Base-by-base conservation (phyloP, 2,329 filamentous ascomycete genomes). In the Ophiocordyceps camponoti-leonardi region DNA sequence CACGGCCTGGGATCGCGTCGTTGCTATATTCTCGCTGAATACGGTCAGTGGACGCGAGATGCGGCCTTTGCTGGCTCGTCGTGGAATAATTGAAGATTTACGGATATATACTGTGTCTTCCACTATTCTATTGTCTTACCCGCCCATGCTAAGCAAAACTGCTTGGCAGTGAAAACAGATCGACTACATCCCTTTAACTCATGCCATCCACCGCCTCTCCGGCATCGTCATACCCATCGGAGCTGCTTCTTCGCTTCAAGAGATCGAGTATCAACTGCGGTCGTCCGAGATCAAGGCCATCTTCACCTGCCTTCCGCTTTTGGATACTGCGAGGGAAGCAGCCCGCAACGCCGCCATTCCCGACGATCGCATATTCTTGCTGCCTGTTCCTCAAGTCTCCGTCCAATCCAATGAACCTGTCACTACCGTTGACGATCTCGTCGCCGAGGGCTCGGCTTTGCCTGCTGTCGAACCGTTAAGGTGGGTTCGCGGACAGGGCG, bases 1-100 rank as follows among this genome's bases (percentile, higher is more conserved):
- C 13, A 75, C 76, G 0, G 83, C 88, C 58, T 92, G 81, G 81
- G 84, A 92, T 55, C 86, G 87, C 60, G 82, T 88, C 22, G 67
- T 86, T 43, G 81, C 71, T 5, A 67, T 88, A 26, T 93, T 85
- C 63, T 80, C 81, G n/a, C 62, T 87, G 48, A 93, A 26, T 41
- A 28, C 26, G 26, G 26, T 28, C 26, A 28, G 26, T 28, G 26
- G 26, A 28, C 26, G 26, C 26, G 4, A 10, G 7, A 10, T 28
- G 26, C 7, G 10, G 26, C 26, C 10, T 8, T 4, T 26, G 8
- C 23, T 4, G 23, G 23, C 8, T 26, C 4, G 8, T 8, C 8
- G 23, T 4, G 4, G 23, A 8, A 26, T 26, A 8, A n/a, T n/a
- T n/a, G n/a, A n/a, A n/a, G 23, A 26, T 4, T 26, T 4, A 26